Base-by-base conservation (phyloP, 306 rosid genomes). In the Cicer arietinum region DNA sequence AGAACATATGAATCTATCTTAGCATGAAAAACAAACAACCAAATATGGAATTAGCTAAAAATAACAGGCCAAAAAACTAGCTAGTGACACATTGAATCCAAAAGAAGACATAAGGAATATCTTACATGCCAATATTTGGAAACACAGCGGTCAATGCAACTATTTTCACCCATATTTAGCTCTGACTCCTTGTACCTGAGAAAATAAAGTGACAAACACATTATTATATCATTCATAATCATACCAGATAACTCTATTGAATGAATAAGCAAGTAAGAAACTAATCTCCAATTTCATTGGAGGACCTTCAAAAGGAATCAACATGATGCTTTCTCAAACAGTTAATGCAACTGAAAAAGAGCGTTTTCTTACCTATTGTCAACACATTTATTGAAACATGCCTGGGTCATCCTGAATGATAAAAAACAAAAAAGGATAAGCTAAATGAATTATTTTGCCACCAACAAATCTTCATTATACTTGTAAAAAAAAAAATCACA, bases 121-220 rank as follows among this genome's bases (percentile, higher is more conserved):
- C 96, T 89, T 85, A 92, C 99, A 56, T 90, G 97, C 99, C 99
- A 94, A 51, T 94, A 94, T 81, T 92, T 94, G 68, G 99, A 94
- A 81, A 94, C 99, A 44, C 99, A 94, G 6, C 99, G 97, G 18
- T 94, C 99, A 80, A 90, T 92, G 87, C 99, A 94, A 77, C 93
- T 88, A 83, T 94, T 94, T 89, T 94, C 99, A 71, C 99, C 99
- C 97, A 92, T 94, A 61, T 94, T 90, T 79, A 94, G 85, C 86
- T 94, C 97, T 67, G 92, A 79, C 76, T 94, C 99, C 92, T 90
- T 94, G 90, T 94, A 94, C 91, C 99, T 94, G 81, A 67, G 73
- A 73, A 77, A 17, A 84, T 16, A 71, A 14, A 42, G 57, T 8
- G 3, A 65, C 59, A 61, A 48, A 16, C 12, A 16, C 5, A 45